Conservation (phyloP, 345 rosid species). For the Euclidium syriacum region DNA sequence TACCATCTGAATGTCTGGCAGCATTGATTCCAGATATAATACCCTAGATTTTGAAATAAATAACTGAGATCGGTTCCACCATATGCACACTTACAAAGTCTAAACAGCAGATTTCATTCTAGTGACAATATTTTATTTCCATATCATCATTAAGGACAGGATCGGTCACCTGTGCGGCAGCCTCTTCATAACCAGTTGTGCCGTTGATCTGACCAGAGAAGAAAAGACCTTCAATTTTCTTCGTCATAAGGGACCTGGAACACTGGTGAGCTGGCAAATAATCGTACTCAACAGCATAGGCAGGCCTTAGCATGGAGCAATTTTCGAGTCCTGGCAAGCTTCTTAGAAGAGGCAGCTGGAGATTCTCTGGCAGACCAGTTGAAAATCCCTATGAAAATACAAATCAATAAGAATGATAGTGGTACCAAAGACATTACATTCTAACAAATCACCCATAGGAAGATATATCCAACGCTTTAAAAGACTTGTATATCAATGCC, state of each 20-base stretch:
- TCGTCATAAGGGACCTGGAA: conserved; percentile 92
- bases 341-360: conserved; percentile 94
- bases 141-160: conserved; percentile 11
- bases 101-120: not conserved
- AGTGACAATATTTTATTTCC: not conserved
- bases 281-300: conserved; percentile 98
- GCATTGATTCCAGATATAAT: conserved; percentile 93
- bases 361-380: conserved; percentile 91
- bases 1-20: conserved; percentile 81
- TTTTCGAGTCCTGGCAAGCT: conserved; percentile 97
- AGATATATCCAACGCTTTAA: not conserved
- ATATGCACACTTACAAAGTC: not conserved
- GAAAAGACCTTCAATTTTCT: conserved; percentile 87
- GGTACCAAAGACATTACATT: conserved; percentile 1
- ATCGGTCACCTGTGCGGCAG: conserved; percentile 89
- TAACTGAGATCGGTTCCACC: not conserved
- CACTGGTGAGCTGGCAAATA: conserved; percentile 95
- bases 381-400: conserved; percentile 74
- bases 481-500: not conserved
- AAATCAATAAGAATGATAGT: not conserved
- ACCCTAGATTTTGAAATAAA: conserved; percentile 44
- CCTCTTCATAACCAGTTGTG: conserved; percentile 98
- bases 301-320: conserved; percentile 95
- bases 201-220: conserved; percentile 99
- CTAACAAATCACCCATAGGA: not conserved